Conservation (phyloP, 306 rosid species). For the Dalbergia oliveri region DNA sequence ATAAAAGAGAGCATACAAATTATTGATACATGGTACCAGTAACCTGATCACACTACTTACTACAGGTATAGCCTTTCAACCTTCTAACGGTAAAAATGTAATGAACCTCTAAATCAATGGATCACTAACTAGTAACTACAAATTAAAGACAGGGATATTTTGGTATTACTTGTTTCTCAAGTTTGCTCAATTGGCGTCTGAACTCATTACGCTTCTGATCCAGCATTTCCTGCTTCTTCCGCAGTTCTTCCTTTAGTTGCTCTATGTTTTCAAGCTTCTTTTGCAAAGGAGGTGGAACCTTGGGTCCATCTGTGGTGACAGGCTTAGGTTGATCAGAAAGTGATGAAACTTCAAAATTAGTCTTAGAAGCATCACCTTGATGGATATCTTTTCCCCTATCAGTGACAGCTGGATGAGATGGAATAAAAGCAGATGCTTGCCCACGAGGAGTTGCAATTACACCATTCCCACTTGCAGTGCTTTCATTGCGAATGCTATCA, state of each 20-base stretch:
- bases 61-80: constrained; percentile 30
- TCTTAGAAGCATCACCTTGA: constrained; percentile 70
- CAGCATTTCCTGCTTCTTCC: constrained; percentile 95
- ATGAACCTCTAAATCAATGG: constrained; percentile 25
- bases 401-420: constrained; percentile 55
- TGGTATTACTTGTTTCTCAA: constrained; percentile 81
- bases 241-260: constrained; percentile 90
- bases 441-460: constrained; percentile 65
- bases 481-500: constrained; percentile 85
- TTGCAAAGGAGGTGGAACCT: constrained; percentile 75
- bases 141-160: constrained; percentile 26
- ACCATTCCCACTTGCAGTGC: constrained; percentile 56
- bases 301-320: constrained; percentile 64
- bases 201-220: constrained; percentile 91
- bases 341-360: constrained; percentile 61
- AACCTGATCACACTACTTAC: constrained; percentile 19
- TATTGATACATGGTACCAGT: constrained; percentile 8
- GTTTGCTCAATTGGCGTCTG: constrained; percentile 77
- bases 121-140: constrained; percentile 37
- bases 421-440: constrained; percentile 58
- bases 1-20: constrained; percentile 26
- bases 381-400: constrained; percentile 68
- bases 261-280: constrained; percentile 83
- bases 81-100: constrained; percentile 32
- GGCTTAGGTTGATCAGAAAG: constrained; percentile 65